Base-by-base conservation (phyloP, 306 rosid genomes). In the Vicia faba region DNA sequence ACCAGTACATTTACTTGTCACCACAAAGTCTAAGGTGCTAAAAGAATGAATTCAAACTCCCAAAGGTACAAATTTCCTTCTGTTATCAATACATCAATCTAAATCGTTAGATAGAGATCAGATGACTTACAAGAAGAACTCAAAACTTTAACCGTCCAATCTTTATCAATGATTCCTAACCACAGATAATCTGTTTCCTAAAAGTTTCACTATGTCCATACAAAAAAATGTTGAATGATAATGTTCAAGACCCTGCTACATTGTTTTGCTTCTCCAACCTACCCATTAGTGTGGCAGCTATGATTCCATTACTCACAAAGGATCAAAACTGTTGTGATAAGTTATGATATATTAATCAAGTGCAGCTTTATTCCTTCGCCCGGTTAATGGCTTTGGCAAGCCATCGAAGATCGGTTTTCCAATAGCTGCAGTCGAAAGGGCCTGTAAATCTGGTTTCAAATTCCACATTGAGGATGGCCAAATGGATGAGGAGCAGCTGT, bases 361-460 rank as follows among this genome's bases (percentile, higher is more conserved):
- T 36, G 96, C 96, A 39, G 97, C 87, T 82, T 92, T 91, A 81
- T 82, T 87, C 78, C 65, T 85, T 78, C 96, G 82, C 61, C 84
- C 78, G 2, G 80, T 72, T 8, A 78, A 23, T 18, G 95, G 95
- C 78, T 77, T 91, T 0, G 97, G 92, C 66, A 92, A 81, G 66
- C 96, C 93, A 74, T 91, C 97, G 70, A 88, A 86, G 33, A 91
- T 91, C 11, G 95, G 96, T 81, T 84, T 88, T 31, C 68, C 64
- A 44, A 80, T 84, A 43, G 82, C 83, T n/a, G 85, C 83, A 9
- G 83, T 64, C 19, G 96, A 84, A 44, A 88, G 76, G 25, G 77
- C 87, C 74, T 85, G 92, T 43, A 88, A 72, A 66, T 91, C 97
- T 13, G 91, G 84, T 74, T 84, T 91, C 85, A 86, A 79, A 72